Conservation (phyloP, 2,329 filamentous ascomycete species). For the Fonsecaea multimorphosa region DNA sequence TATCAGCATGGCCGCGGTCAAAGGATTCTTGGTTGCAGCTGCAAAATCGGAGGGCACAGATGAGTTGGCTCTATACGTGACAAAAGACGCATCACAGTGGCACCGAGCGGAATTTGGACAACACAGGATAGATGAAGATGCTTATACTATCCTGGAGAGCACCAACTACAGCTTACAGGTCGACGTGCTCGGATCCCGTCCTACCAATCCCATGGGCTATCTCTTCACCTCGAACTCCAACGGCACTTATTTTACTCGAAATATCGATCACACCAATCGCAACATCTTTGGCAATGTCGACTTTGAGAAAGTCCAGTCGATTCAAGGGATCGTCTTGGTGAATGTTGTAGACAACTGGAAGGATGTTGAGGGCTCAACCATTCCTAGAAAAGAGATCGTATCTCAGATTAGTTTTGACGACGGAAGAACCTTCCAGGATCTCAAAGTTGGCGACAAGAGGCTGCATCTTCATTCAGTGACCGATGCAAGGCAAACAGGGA, state of each 20-base stretch:
- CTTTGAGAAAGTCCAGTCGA: constrained; percentile 90
- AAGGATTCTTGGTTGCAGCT: constrained; percentile 84
- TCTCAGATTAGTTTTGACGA: constrained; percentile 95
- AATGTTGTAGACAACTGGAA: constrained; percentile 89
- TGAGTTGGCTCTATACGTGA: constrained; percentile 91
- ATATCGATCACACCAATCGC: constrained; percentile 90
- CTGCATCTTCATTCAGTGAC: constrained; percentile 94
- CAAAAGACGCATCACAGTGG: constrained; percentile 82
- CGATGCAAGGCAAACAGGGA: constrained; percentile 77
- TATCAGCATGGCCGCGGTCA: constrained; percentile 80
- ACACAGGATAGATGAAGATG: constrained; percentile 81
- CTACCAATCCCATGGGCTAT: constrained; percentile 76
- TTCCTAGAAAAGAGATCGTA: constrained; percentile 69
- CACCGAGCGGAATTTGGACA: constrained; percentile 88
- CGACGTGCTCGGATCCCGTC: constrained; percentile 77
- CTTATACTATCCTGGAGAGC: constrained; percentile 92
- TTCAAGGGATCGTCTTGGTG: constrained; percentile 89
- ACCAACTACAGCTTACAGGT: constrained; percentile 98
- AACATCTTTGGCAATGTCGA: constrained; percentile 78
- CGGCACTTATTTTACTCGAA: constrained; percentile 92
- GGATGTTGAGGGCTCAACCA: constrained; percentile 64
- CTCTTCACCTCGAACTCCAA: constrained; percentile 97
- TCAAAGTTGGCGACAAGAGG: constrained; percentile 70
- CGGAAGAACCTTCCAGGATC: constrained; percentile 78
- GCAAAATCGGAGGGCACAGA: constrained; percentile 78